Evolutionary conservation across 2,329 filamentous ascomycete species (phyloP), one percentile per base, ranked within the genome.

Genomic region (Penicillium sclerotigenum): DNA sequence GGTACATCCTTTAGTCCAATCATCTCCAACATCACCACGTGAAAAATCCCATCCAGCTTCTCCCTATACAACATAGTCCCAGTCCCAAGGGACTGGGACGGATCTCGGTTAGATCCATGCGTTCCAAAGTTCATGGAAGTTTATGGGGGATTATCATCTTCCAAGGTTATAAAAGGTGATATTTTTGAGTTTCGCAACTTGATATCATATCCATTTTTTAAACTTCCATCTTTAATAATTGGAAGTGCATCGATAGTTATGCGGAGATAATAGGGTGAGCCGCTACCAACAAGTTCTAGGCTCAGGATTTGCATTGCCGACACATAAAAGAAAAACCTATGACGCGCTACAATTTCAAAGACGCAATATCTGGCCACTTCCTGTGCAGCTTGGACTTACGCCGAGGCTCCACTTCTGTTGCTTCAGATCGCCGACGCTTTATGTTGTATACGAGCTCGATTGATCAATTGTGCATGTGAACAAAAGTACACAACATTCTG

Each of bases 61-160:
- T 22, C 26, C 3, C 26, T n/a, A n/a, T n/a, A n/a, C n/a, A n/a
- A n/a, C 11, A 11, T 8, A 5, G 24, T 26, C 53, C 53, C 53
- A 52, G 53, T 22, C n/a, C 53, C 64, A 46, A 18, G 64, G 64
- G 1, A 59, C 59, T 62, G 64, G 64, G 56, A 41, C 57, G 57
- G 61, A 59, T 64, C 59, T 64, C 61, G 59, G 62, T 59, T 59
- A 62, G 62, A 65, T 62, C 64, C 60, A 63, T 62, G 57, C 52
- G 6, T 16, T 33, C 31, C 54, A 60, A 40, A 34, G 33, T 38
- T 45, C 43, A 33, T 48, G 34, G 24, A n/a, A n/a, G n/a, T n/a
- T n/a, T n/a, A n/a, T n/a, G 26, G 42, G 14, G 16, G 22, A 9
- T 36, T 28, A 26, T 26, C n/a, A 31, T 48, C 16, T 38, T n/a